Conservation (phyloP, 768 basidiomycete genomes). For the Russula sp. region DNA sequence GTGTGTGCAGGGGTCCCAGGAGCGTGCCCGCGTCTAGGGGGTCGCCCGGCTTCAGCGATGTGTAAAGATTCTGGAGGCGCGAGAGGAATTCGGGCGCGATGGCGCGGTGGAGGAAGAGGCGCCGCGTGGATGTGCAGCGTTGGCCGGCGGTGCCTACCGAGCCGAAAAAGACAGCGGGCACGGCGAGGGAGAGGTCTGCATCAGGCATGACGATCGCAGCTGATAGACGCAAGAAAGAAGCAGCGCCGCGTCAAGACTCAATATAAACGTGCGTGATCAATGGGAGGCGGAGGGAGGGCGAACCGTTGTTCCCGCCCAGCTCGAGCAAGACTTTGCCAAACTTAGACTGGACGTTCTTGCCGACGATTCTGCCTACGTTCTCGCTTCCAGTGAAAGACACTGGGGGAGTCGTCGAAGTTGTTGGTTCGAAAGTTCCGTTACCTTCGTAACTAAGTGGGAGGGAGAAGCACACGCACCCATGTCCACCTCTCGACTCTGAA, state of each 20-base stretch:
- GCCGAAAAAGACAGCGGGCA: slow-evolving; percentile 89
- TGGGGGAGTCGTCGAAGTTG: slow-evolving; percentile 28
- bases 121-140: slow-evolving; percentile 87
- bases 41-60: slow-evolving; percentile 71
- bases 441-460: background rate
- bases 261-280: background rate
- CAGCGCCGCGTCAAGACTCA: background rate
- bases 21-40: slow-evolving; percentile 70
- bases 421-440: background rate
- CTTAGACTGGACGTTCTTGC: slow-evolving; percentile 76
- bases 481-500: slow-evolving; percentile 67
- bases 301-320: slow-evolving; percentile 94
- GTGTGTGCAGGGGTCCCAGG: slow-evolving; percentile 81
- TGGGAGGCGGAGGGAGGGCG: slow-evolving; percentile 22
- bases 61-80: slow-evolving; percentile 68
- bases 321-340: slow-evolving; percentile 91
- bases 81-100: slow-evolving; percentile 74
- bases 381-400: slow-evolving; percentile 97
- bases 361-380: slow-evolving; percentile 78
- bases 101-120: slow-evolving; percentile 80
- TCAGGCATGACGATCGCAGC: slow-evolving; percentile 91
- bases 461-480: slow-evolving; percentile 48
- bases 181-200: slow-evolving; percentile 84
- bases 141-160: slow-evolving; percentile 77
- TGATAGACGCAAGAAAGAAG: slow-evolving; percentile 32